Base-by-base conservation (phyloP, 2,329 filamentous ascomycete species). In the Xylaria polymorpha region DNA sequence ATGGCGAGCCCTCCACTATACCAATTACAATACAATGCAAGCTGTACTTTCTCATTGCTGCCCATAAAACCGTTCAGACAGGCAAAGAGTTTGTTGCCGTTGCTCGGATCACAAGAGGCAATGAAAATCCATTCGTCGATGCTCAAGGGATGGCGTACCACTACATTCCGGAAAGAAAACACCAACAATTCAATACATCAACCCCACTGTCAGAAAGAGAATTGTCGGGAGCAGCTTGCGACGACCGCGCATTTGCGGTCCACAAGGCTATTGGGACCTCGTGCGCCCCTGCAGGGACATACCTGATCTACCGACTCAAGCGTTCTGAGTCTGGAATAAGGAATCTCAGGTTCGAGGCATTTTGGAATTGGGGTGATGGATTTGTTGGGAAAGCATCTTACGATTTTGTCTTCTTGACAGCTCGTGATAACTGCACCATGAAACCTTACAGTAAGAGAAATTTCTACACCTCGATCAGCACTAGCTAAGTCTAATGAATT, bases 31-130 rank as follows among this genome's bases (percentile, higher is more conserved):
- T 64, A 46, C 50, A 39, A 57, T 39, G 41, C 53, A 64, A 64
- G 10, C 51, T 64, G 7, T 48, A 15, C 32, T 64, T 64, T 20
- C 41, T 57, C 2, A 20, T 64, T 20, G 61, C 61, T 1, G 41
- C 51, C 8, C 61, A 57, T 41, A 64, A 64, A 20, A 50, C 4
- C 0, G 61, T 64, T 2, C 51, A 57, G 51, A 57, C 43, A 37
- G 59, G 67, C 18, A 63, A 70, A 29, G 55, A 61, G 50, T 72
- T 39, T 22, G 44, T 67, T 35, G 65, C 65, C 6, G 57, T 66
- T 4, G 57, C 64, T 39, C 37, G 58, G 18, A 62, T 66, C 2
- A 55, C 39, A 15, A 55, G 4, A 20, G 14, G 22, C 4, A 1
- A 22, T 0, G 35, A 59, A 12, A 64, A 35, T 7, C 35, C n/a